phyloP scores from a whole-genome alignment of 2,329 filamentous ascomycete genomes.

The Trichoderma aggressivum region DNA sequence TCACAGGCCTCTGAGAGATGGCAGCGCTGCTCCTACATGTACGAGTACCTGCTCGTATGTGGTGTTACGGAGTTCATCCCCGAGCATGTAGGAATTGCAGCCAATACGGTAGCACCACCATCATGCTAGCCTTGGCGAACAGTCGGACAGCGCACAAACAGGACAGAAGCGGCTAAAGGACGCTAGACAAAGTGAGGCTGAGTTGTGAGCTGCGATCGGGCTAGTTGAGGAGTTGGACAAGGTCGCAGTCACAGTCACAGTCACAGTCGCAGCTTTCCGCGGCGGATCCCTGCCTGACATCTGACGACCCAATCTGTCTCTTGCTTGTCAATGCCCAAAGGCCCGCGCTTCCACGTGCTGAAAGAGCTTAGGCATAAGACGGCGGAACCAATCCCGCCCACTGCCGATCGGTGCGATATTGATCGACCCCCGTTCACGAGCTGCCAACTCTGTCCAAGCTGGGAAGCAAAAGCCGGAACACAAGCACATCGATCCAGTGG shows the following conservation, averaged over 20 bases:
- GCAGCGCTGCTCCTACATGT: background rate
- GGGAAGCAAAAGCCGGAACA: background rate
- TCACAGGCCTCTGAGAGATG: background rate
- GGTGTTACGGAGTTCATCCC: background rate
- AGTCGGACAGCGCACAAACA: slow-evolving; percentile 2
- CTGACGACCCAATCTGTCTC: background rate
- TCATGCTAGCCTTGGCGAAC: background rate
- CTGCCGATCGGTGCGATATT: slow-evolving; percentile 5
- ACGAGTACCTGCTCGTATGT: background rate
- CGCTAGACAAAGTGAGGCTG: slow-evolving; percentile 10
- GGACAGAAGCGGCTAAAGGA: slow-evolving; percentile 2
- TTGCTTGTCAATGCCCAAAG: background rate
- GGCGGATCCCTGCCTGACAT: slow-evolving; percentile 2
- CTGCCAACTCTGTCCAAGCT: background rate
- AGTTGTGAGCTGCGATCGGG: background rate
- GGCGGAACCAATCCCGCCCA: slow-evolving; percentile 12
- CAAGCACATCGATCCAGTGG: background rate
- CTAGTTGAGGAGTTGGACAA: background rate
- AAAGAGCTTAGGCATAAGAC: background rate
- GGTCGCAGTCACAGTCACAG: background rate
- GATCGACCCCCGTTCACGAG: background rate
- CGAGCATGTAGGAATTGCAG: background rate
- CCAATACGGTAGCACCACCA: background rate
- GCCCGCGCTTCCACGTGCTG: slow-evolving; percentile 1
- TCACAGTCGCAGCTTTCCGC: background rate